Base-by-base conservation (phyloP, 2,329 filamentous ascomycete species). In the Aureobasidium sp. region DNA sequence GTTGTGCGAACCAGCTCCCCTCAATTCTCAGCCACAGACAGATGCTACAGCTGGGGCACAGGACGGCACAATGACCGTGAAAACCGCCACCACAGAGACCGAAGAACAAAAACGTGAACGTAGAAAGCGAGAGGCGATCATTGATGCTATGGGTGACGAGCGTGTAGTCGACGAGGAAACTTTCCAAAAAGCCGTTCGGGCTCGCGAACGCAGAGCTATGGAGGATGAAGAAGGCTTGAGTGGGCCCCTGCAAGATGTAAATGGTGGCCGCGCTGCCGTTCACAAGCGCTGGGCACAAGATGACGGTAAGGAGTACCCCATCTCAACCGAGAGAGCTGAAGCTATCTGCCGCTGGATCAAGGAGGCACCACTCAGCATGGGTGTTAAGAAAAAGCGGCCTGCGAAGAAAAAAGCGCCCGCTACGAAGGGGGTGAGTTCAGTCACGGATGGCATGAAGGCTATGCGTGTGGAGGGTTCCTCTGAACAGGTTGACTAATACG, bases 341-440 rank as follows among this genome's bases (percentile, higher is more conserved):
- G 82, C 83, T n/a, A 84, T 93, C 62, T 82, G 85, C 0, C 76
- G 82, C 45, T 94, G 90, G 89, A 82, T 93, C 16, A 67, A 74
- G 32, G 78, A 80, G 64, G 76, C 77, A 36, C 78, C 78, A 21
- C 62, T 73, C 11, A 68, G 65, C 7, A 70, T 74, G 49, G 74
- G 67, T 1, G 71, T 70, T 63, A 75, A 71, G 68, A 76, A 73
- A 65, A 70, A 67, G 64, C 70, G 63, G 65, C 64, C 68, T 29
- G 61, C 63, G 47, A 65, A 62, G 62, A 62, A 55, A 41, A 47
- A 44, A 30, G 48, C 27, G 49, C 32, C 61, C 41, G 32, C 8
- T 10, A n/a, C 34, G 10, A 36, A 59, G 16, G 44, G 44, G 11
- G 4, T 34, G 55, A 39, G 39, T 34, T 6, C 16, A 36, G 16